Conservation (phyloP, 305 asterid genomes). For the Fraxinus albicans region DNA sequence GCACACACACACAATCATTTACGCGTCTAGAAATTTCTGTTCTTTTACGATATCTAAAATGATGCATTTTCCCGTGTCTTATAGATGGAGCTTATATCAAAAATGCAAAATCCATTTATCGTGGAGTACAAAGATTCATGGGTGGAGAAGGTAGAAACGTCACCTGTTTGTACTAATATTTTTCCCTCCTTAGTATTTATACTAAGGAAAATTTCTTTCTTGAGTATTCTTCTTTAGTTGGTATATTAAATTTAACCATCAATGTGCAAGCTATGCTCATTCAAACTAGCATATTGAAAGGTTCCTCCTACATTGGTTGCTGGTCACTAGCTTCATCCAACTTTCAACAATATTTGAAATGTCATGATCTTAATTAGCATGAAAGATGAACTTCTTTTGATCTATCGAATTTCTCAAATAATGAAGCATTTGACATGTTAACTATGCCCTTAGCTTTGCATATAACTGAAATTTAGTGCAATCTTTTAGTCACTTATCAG, state of each 20-base stretch:
- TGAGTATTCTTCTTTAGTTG: not conserved
- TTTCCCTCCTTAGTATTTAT: not conserved
- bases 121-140: slow-evolving; percentile 97
- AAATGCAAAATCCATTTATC: slow-evolving; percentile 74
- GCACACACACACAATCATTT: not conserved
- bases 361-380: not conserved
- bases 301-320: not conserved
- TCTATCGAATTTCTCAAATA: not conserved
- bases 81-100: slow-evolving; percentile 90
- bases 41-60: not conserved
- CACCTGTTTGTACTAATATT: not conserved
- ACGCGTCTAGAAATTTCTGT: not conserved
- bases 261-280: not conserved
- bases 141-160: slow-evolving; percentile 85
- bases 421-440: not conserved
- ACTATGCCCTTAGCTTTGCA: not conserved
- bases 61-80: slow-evolving; percentile 22
- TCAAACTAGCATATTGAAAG: not conserved
- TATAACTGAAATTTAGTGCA: not conserved
- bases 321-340: not conserved
- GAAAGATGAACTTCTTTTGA: not conserved
- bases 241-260: not conserved
- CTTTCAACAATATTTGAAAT: not conserved
- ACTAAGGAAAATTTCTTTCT: slow-evolving; percentile 1
- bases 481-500: not conserved